phyloP scores from a whole-genome alignment of 2,329 filamentous ascomycete species.

The Fusarium sp. region DNA sequence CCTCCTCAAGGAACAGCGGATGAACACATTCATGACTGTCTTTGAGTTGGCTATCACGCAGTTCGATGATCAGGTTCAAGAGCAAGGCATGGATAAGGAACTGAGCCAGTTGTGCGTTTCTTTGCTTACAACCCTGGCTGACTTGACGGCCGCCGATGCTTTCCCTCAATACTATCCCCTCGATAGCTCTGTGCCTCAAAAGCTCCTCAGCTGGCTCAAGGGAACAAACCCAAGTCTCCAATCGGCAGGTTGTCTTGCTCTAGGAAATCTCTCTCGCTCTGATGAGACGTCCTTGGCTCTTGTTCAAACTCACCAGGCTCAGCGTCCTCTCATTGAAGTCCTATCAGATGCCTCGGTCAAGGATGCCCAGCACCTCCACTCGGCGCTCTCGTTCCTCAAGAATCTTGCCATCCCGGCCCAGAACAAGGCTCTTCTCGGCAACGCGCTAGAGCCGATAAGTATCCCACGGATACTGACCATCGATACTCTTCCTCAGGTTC shows the following conservation, averaged over 20 bases:
- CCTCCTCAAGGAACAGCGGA: slow-evolving; percentile 52
- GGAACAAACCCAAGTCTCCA: slow-evolving; percentile 55
- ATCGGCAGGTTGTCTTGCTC: slow-evolving; percentile 65
- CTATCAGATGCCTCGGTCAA: slow-evolving; percentile 53
- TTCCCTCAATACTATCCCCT: slow-evolving; percentile 56
- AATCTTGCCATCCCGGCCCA: slow-evolving; percentile 66
- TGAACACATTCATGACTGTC: slow-evolving; percentile 56
- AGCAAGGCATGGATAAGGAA: slow-evolving; percentile 54
- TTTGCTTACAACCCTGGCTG: slow-evolving; percentile 61
- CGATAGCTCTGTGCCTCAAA: slow-evolving; percentile 52
- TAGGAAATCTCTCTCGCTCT: slow-evolving; percentile 68
- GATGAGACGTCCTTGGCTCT: slow-evolving; percentile 62
- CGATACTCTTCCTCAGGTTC: slow-evolving; percentile 62
- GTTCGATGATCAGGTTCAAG: slow-evolving; percentile 54
- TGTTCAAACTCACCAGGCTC: slow-evolving; percentile 53
- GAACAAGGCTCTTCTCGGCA: slow-evolving; percentile 63
- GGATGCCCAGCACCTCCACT: slow-evolving; percentile 63
- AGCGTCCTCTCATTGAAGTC: slow-evolving; percentile 56
- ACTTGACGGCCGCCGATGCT: slow-evolving; percentile 59
- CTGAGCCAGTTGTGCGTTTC: slow-evolving; percentile 59
- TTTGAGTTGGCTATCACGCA: slow-evolving; percentile 58
- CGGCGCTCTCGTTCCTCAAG: slow-evolving; percentile 67
- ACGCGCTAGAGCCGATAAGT: slow-evolving; percentile 54
- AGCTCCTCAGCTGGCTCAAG: slow-evolving; percentile 58
- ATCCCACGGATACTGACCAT: slow-evolving; percentile 64